These are phyloP conservation scores for Penicillium alfredii DNA, from an alignment of 495 filamentous ascomycete genomes.

Conservation along the genomic window DNA sequence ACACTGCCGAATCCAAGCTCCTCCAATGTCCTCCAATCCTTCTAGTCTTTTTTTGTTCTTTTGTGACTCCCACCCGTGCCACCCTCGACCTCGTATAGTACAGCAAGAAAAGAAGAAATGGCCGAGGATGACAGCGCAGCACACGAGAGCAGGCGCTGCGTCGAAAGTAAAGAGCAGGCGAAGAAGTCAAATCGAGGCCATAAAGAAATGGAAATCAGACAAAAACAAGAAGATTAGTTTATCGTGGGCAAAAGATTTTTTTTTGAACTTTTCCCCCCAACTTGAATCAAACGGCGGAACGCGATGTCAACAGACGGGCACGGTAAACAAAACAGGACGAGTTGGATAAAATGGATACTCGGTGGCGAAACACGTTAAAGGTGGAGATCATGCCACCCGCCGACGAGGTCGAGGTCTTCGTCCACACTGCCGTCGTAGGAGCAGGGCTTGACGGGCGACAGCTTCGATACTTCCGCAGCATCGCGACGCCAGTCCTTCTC, in stretches of 20 bases:
- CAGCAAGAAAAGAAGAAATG: constrained; percentile 16
- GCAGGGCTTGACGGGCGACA: constrained; percentile 19
- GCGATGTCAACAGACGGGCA: constrained; percentile 10
- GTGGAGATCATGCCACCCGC: constrained; percentile 69
- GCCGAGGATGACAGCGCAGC: constrained; percentile 5
- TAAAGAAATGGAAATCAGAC: constrained; percentile 13
- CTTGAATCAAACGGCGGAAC: constrained; percentile 19
- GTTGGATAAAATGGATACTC: constrained; percentile 5
- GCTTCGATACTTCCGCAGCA: constrained; percentile 26
- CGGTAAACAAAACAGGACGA: constrained; percentile 1
- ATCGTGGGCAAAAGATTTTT: constrained; percentile 23
- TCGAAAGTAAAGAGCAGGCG: constrained; percentile 12
- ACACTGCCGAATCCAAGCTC: too few species aligned
- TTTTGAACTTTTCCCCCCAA: constrained; percentile 27
- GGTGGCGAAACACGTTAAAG: constrained; percentile 28
- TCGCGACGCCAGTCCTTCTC: constrained; percentile 65
- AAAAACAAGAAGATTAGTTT: constrained; percentile 19
- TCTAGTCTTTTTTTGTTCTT: constrained; percentile 8
- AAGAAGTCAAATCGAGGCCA: constrained; percentile 13
- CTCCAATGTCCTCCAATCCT: background rate
- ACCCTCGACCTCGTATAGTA: constrained; percentile 22
- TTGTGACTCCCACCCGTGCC: constrained; percentile 2
- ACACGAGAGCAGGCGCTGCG: constrained; percentile 1
- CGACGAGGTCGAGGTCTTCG: constrained; percentile 83
- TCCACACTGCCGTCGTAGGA: constrained; percentile 53